Evolutionary conservation across 352 stramenopile genomes (phyloP), one percentile per base, ranked within the genome.

Genomic region (Aphanomyces astaci): DNA sequence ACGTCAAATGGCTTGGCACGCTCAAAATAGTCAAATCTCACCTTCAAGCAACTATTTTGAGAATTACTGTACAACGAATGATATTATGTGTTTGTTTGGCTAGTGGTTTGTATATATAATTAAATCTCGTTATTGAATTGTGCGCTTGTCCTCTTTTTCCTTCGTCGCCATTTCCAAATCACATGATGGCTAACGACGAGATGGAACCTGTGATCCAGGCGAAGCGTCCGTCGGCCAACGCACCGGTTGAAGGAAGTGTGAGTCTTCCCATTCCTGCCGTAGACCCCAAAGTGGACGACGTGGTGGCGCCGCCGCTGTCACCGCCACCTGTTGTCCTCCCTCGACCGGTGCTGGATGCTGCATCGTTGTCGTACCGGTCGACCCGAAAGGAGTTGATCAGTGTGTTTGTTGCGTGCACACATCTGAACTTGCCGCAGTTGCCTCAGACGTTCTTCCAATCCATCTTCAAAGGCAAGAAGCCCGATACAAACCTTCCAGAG

Each of bases 401-500:
- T 25, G 10, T 68, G 4, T 68, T 68, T 60, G 62, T 40, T 4
- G 31, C 43, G 31, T 59, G 40, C 27, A 60, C 62, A 19, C 57
- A 62, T 52, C 33, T 68, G 17, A 60, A 68, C n/a, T 19, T 68
- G 62, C 62, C 62, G 3, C 4, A 51, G 17, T 27, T 68, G 51
- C 62, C 62, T n/a, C 62, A 68, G 32, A 60, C 62, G 31, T 68
- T 68, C 51, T 68, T 68, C 33, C 62, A 68, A 17, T 68, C 62
- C 28, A 52, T 68, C 33, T 68, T 68, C 39, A 68, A 68, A 31
- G 49, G 49, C 3, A 68, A 68, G 33, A 68, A 57, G 3, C 32
- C 62, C 7, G 62, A 68, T 13, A 36, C 62, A n/a, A 43, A 22
- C 24, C 28, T 49, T 15, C 43, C 62, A 5, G 62, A 68, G 39